A percentile compares a stretch with the other conserved stretches of the same genome.
Evolutionary conservation across 2,329 filamentous ascomycete species (phyloP).

Genomic region (Septoria linicola): DNA sequence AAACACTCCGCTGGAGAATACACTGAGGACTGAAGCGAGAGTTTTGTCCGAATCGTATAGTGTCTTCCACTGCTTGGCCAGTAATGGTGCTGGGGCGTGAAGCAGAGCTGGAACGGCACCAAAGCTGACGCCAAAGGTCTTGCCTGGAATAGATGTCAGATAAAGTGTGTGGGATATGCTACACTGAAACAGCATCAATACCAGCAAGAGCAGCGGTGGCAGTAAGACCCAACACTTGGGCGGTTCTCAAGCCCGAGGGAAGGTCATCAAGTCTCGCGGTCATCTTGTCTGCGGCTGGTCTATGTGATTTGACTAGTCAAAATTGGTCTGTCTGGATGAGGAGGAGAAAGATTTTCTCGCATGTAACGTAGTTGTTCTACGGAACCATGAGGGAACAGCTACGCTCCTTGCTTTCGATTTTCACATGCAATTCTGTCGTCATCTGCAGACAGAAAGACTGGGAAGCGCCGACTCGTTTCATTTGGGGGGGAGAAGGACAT

Average conservation of each 20-base stretch:
- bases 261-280: slow-evolving; percentile 18
- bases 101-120: slow-evolving; percentile 53
- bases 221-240: slow-evolving; percentile 54
- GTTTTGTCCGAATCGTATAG: slow-evolving; percentile 44
- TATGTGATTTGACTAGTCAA: background rate
- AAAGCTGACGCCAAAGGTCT: slow-evolving; percentile 41
- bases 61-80: slow-evolving; percentile 56
- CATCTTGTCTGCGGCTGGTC: slow-evolving; percentile 16
- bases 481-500: no score
- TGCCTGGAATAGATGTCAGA: slow-evolving; percentile 30
- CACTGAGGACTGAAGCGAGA: slow-evolving; percentile 43
- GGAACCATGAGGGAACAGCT: no score
- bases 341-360: background rate
- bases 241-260: slow-evolving; percentile 42
- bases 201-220: slow-evolving; percentile 49
- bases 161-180: background rate
- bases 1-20: slow-evolving; percentile 40
- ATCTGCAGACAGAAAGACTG: no score
- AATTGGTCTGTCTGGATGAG: background rate
- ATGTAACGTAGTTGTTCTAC: no score
- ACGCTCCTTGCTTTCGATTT: no score
- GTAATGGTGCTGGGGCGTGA: slow-evolving; percentile 55
- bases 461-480: no score
- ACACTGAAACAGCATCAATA: slow-evolving; percentile 28
- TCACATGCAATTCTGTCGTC: no score